Conservation (phyloP, 2,329 filamentous ascomycete species). For the Coleophoma crateriformis region DNA sequence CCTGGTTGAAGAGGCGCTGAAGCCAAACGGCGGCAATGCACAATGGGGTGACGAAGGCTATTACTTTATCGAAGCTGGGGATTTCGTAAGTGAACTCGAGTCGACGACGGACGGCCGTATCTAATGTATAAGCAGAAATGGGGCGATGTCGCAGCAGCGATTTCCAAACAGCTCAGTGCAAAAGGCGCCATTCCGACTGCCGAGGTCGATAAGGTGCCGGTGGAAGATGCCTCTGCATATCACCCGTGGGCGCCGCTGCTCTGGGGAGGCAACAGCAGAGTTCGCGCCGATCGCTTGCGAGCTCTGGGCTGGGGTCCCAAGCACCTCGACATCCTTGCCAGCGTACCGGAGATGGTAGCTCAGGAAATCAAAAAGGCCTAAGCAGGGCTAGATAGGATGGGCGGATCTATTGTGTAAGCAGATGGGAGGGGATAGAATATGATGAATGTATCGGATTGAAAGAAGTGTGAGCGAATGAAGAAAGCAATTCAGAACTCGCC, state of each 20-base stretch:
- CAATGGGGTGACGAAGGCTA: conserved; percentile 49
- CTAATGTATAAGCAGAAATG: conserved; percentile 29
- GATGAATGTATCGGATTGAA: no score
- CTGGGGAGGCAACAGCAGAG: conserved; percentile 22
- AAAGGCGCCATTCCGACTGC: conserved; percentile 34
- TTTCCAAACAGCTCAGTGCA: conserved; percentile 40
- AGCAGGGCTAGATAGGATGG: no score
- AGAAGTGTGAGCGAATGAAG: no score
- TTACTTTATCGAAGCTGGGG: conserved; percentile 50
- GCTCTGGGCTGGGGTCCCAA: conserved; percentile 17
- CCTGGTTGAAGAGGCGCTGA: conserved; percentile 46
- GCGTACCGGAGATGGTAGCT: conserved; percentile 15
- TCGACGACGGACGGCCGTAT: no score
- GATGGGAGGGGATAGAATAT: no score
- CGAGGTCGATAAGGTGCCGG: conserved; percentile 17
- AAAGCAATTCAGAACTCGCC: no score
- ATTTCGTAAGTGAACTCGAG: conserved; percentile 21
- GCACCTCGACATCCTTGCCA: conserved; percentile 10
- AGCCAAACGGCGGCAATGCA: conserved; percentile 31
- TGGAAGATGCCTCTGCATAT: conserved; percentile 12
- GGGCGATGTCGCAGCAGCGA: conserved; percentile 39
- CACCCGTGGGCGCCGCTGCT: conserved; percentile 22
- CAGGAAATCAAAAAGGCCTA: conserved; percentile 9
- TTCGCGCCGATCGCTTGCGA: conserved; percentile 13
- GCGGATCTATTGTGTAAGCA: no score